These are phyloP conservation scores for Taxillus chinensis DNA, from an alignment of 164 flowering plant species.

Conservation along the genomic window DNA sequence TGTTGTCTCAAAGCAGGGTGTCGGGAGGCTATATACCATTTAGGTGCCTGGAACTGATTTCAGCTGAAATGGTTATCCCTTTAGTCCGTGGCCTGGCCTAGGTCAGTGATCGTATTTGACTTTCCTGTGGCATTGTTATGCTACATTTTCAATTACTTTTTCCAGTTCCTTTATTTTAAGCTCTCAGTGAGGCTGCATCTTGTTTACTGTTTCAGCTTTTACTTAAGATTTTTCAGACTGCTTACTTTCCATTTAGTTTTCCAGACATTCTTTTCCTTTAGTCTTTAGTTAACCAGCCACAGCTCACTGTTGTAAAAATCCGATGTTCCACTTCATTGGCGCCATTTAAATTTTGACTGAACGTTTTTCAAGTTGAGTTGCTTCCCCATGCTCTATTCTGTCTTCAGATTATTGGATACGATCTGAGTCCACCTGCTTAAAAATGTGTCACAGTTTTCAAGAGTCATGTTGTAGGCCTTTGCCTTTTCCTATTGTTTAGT, in stretches of 20 bases:
- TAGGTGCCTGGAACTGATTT: conserved; percentile 55
- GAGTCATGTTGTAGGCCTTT: background rate
- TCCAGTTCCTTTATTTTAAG: conserved; percentile 13
- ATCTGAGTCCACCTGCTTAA: background rate
- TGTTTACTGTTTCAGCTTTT: background rate
- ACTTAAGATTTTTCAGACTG: conserved; percentile 12
- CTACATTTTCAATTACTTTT: conserved; percentile 18
- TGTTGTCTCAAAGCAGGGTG: conserved; percentile 62
- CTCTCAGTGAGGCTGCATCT: background rate
- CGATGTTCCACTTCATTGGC: background rate
- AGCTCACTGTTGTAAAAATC: background rate
- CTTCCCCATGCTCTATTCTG: background rate
- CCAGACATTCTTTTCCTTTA: conserved; percentile 6
- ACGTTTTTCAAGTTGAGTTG: background rate
- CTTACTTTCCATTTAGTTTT: conserved; percentile 9
- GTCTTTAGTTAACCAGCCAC: background rate
- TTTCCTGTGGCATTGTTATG: conserved; percentile 24
- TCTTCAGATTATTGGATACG: background rate
- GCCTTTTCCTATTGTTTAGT: no score
- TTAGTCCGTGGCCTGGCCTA: conserved; percentile 37
- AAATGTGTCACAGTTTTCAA: background rate
- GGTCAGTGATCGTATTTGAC: conserved; percentile 39
- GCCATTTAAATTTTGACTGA: background rate
- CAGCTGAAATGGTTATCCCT: conserved; percentile 48
- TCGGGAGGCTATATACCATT: conserved; percentile 41